These are phyloP conservation scores for Solanum lycopersicoides DNA, from an alignment of 257 asterid species.

Conservation along the genomic window DNA sequence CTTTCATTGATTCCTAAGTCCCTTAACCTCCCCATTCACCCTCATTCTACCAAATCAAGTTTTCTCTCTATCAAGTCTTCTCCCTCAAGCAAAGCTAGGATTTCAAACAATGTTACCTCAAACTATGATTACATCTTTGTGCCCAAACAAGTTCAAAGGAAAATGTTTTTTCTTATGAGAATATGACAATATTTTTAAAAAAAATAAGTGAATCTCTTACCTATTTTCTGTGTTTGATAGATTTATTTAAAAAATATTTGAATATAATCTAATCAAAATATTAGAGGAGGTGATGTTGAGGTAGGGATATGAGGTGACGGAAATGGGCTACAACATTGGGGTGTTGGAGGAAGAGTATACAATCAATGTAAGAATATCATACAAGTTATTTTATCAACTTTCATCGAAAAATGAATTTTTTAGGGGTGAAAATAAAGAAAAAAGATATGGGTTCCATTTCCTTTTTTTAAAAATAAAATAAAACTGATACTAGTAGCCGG, in stretches of 20 bases:
- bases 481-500: background rate
- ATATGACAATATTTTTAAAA: too few relatives aligned
- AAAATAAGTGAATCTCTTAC: background rate
- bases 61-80: background rate
- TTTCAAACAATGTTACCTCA: background rate
- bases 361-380: background rate
- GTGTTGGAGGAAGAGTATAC: background rate
- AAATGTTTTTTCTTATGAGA: too few relatives aligned
- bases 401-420: too few relatives aligned
- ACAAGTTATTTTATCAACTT: too few relatives aligned
- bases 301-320: background rate
- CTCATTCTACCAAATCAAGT: background rate
- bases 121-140: background rate
- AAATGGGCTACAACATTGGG: background rate
- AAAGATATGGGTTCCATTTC: background rate
- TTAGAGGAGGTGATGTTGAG: background rate
- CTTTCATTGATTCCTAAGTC: background rate
- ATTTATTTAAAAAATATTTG: too few relatives aligned
- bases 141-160: background rate
- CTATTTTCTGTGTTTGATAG: background rate
- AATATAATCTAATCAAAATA: too few relatives aligned
- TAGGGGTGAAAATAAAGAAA: background rate
- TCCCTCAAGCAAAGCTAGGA: background rate
- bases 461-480: background rate
- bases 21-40: background rate